phyloP scores from a whole-genome alignment of 495 filamentous ascomycete species.

The Cladorrhinum samala region DNA sequence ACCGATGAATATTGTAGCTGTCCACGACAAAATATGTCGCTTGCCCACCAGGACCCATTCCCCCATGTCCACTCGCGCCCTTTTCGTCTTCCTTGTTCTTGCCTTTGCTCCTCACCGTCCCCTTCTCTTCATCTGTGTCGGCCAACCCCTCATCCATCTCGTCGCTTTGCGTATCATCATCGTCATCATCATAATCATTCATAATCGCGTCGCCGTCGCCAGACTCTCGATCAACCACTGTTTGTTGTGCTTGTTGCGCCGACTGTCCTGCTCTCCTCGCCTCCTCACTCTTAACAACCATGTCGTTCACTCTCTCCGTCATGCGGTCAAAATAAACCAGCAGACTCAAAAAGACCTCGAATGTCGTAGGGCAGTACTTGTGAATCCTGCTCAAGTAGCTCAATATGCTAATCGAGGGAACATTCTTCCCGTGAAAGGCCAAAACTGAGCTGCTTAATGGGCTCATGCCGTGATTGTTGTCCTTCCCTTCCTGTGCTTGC shows the following conservation, averaged over 20 bases:
- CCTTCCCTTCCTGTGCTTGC: conserved; percentile 22
- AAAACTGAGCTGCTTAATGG: conserved; percentile 83
- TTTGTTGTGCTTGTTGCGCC: conserved; percentile 10
- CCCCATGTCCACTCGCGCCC: conserved; percentile 30
- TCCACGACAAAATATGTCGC: conserved; percentile 88
- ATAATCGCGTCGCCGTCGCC: conserved; percentile 30
- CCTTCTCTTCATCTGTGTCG: conserved; percentile 34
- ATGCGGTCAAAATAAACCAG: conserved; percentile 98
- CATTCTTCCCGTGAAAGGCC: conserved; percentile 99
- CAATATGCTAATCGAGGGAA: conserved; percentile 92
- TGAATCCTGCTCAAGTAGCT: conserved; percentile 96
- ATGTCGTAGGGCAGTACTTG: conserved; percentile 98
- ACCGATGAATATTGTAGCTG: conserved; percentile 96
- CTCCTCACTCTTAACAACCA: conserved; percentile 42
- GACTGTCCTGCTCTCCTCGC: conserved; percentile 25
- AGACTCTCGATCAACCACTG: too few relatives aligned
- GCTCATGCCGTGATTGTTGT: conserved; percentile 46
- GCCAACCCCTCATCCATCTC: conserved; percentile 20
- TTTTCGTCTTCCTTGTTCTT: conserved; percentile 16
- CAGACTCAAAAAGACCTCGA: conserved; percentile 93
- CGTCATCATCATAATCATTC: conserved; percentile 27
- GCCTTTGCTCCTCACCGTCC: not conserved
- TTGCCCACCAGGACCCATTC: conserved; percentile 15
- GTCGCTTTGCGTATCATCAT: conserved; percentile 22
- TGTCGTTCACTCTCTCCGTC: conserved; percentile 86